Evolutionary conservation across 1,284 basidiomycete genomes (phyloP), one percentile per base, ranked within the genome.

Genomic region (Golubevia sp.): DNA sequence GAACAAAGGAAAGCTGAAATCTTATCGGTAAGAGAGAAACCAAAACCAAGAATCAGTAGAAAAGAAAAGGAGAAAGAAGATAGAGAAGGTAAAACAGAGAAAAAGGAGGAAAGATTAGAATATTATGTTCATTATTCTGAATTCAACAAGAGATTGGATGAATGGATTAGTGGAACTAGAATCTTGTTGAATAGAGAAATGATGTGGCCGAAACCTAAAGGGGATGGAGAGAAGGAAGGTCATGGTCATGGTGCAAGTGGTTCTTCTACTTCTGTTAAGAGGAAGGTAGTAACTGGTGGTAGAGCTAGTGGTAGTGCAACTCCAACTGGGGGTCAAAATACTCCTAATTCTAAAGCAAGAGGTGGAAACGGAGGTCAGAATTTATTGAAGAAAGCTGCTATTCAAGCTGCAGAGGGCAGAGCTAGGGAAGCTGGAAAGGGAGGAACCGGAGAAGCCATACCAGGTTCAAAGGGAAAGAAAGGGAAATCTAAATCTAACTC

Each of bases 141-240:
- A 74, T 97, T 97, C 88, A 98, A 97, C 87, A 97, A 97, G 85
- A 94, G 97, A 77, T 88, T 99, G 57, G 97, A 99, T 84, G 97
- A 97, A 71, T 99, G 97, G 97, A 91, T 99, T n/a, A 87, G 90
- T 25, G 93, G 92, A 18, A 91, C 91, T 2, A 89, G 94, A 34
- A 88, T 99, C 63, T 88, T 97, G 55, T 87, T 95, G 27, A 88
- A 87, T 64, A 88, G 91, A 70, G 94, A 97, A 79, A 88, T 99
- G 71, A 93, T 97, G 84, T 97, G 93, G 94, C 97, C 97, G 1
- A 68, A 80, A 49, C 76, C 82, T 26, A 93, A 92, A 77, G 67
- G 62, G 62, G 66, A 53, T 77, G 82, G 66, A 73, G 72, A 63
- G n/a, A n/a, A n/a, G n/a, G n/a, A 34, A 5, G 30, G 30, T 34